These are phyloP conservation scores for Darksidea phi DNA, from an alignment of 495 filamentous ascomycete species.

Conservation along the genomic window DNA sequence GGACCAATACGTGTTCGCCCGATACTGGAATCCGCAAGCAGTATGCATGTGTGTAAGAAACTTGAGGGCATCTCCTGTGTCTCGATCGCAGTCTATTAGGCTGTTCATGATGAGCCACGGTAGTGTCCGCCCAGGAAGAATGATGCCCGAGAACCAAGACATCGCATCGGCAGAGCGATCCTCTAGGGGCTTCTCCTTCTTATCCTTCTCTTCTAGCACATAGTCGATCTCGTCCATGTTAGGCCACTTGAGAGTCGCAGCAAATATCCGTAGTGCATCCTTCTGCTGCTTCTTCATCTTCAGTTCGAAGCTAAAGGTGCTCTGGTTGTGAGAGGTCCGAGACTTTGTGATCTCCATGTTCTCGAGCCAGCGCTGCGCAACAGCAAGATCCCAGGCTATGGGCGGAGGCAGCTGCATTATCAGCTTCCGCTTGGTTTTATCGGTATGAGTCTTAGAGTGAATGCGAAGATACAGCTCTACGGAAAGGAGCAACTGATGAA, in stretches of 20 bases:
- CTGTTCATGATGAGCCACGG: constrained; percentile 72
- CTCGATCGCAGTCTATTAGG: constrained; percentile 67
- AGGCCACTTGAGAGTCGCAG: constrained; percentile 70
- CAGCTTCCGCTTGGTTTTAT: constrained; percentile 56
- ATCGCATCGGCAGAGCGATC: constrained; percentile 63
- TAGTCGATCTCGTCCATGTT: constrained; percentile 62
- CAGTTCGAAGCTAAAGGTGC: constrained; percentile 52
- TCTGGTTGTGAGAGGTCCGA: constrained; percentile 47
- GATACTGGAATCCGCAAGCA: constrained; percentile 69
- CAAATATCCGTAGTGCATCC: constrained; percentile 62
- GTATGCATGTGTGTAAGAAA: constrained; percentile 61
- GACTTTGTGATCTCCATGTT: constrained; percentile 59
- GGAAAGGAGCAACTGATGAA: constrained; percentile 69
- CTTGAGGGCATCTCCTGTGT: constrained; percentile 57
- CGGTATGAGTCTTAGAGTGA: constrained; percentile 53
- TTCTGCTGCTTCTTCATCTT: constrained; percentile 63
- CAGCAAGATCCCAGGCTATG: constrained; percentile 66
- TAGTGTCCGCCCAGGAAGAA: constrained; percentile 67
- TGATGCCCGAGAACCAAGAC: constrained; percentile 69
- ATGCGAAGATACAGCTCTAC: constrained; percentile 66
- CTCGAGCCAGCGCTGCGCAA: constrained; percentile 67
- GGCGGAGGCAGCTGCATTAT: constrained; percentile 60
- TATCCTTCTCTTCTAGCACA: constrained; percentile 57
- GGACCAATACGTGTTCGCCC: constrained; percentile 68
- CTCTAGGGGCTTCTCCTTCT: constrained; percentile 53